Conservation (phyloP, 352 stramenopile genomes). For the Ophiocytium majus region DNA sequence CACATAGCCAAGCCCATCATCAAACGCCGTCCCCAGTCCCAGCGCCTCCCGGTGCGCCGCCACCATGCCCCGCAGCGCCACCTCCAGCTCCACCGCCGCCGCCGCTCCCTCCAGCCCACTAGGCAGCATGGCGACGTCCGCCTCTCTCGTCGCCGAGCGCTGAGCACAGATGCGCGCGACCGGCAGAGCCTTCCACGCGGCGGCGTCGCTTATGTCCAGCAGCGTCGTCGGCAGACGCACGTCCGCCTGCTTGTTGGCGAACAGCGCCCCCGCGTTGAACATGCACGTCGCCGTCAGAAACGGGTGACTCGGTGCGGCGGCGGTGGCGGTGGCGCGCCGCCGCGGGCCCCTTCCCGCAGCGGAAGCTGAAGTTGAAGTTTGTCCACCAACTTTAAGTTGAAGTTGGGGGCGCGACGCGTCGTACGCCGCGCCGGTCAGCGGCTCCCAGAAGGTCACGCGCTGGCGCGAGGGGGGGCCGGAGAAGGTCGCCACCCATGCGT, state of each 20-base stretch:
- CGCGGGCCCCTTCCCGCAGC: constrained; percentile 17
- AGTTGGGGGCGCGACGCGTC: not conserved
- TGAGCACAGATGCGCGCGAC: not conserved
- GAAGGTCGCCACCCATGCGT: constrained; percentile 47
- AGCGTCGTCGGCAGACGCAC: constrained; percentile 26
- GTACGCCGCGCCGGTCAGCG: constrained; percentile 38
- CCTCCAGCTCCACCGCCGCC: not conserved
- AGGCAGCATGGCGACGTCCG: not conserved
- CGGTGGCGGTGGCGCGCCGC: not conserved
- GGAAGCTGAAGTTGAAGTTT: not conserved
- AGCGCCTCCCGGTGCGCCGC: not conserved
- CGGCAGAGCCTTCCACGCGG: not conserved
- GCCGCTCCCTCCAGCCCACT: not conserved
- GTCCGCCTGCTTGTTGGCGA: constrained; percentile 48
- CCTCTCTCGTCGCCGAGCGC: not conserved
- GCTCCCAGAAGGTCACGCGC: constrained; percentile 47
- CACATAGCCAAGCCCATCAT: not conserved
- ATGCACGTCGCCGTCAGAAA: constrained; percentile 39
- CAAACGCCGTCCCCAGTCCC: not conserved
- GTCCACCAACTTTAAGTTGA: not conserved
- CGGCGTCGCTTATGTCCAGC: constrained; percentile 17
- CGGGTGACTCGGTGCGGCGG: constrained; percentile 24
- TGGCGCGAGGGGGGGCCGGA: constrained; percentile 22
- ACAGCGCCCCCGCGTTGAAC: constrained; percentile 41
- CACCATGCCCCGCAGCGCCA: not conserved